Percentiles rank a stretch among this genome's conserved stretches.
Conservation (phyloP, 495 filamentous ascomycete genomes). For the Trichoderma orchidacearum region DNA sequence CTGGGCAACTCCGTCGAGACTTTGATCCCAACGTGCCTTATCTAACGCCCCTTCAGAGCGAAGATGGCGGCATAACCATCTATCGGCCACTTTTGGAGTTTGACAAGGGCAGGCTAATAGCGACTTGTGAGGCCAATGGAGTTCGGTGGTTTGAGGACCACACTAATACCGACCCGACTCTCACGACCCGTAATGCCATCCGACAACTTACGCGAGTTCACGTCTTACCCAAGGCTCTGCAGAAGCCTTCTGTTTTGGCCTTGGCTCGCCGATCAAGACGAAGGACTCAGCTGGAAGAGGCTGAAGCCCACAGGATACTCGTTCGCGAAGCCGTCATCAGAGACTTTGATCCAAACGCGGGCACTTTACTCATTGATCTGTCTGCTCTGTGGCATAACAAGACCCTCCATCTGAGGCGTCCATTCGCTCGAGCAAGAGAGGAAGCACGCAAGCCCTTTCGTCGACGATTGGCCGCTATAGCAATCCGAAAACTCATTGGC, state of each 20-base stretch:
- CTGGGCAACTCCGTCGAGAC: not conserved
- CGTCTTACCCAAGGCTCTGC: constrained; percentile 54
- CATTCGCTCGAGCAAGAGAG: constrained; percentile 12
- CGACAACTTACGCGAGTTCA: constrained; percentile 47
- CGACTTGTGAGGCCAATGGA: constrained; percentile 51
- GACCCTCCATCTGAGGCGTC: not conserved
- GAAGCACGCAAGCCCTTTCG: constrained; percentile 15
- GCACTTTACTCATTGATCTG: constrained; percentile 23
- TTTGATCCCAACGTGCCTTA: constrained; percentile 13
- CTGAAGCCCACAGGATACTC: constrained; percentile 17
- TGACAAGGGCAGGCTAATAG: constrained; percentile 54
- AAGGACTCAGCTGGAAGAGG: constrained; percentile 16
- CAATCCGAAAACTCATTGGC: constrained; percentile 22
- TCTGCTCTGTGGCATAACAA: not conserved
- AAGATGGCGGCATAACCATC: constrained; percentile 56
- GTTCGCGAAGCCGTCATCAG: constrained; percentile 15
- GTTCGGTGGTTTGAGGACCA: constrained; percentile 70
- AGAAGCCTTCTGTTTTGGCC: constrained; percentile 46
- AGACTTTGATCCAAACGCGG: constrained; percentile 23
- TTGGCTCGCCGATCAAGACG: constrained; percentile 27
- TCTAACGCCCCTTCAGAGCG: constrained; percentile 25
- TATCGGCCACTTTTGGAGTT: constrained; percentile 66
- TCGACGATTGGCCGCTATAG: constrained; percentile 21
- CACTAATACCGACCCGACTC: constrained; percentile 69
- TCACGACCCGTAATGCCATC: constrained; percentile 70